Base-by-base conservation (phyloP, 441 rosid species). In the Geranium incanum region DNA sequence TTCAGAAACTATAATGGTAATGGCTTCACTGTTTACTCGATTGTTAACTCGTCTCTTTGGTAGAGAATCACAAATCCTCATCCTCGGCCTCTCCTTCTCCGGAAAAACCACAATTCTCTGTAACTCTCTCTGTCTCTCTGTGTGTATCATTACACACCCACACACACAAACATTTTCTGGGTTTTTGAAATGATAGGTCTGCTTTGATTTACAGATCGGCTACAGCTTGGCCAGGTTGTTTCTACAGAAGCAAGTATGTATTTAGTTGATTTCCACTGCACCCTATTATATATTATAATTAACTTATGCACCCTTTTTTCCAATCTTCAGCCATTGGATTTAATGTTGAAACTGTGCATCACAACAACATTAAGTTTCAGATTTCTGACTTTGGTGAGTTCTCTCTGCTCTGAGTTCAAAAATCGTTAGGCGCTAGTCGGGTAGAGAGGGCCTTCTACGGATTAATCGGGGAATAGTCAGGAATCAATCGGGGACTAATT, bases 291-390 rank as follows among this genome's bases (percentile, higher is more conserved):
- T 3, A 48, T 8, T 48, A 48, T 11, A 0, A 12, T 13, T 48
- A 1, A 48, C 12, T 13, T 48, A 11, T 2, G 57, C n/a, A 9
- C 71, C 64, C 4, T 59, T 16, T 72, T 63, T 39, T 65, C 6
- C 6, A 7, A 4, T 68, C 23, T 79, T 85, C 85, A 93, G 98
- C 98, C 15, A 90, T 93, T 83, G 98, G 98, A 71, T 93, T 93
- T 64, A 93, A 91, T 78, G 97, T 91, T 13, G 95, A 91, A 81
- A 91, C 96, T 0, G 92, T 91, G 68, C 91, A 88, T 81, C 87
- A 90, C 79, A 90, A 93, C 70, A 93, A 90, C 79, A 93, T 93
- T 83, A 93, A 89, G 72, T 93, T 93, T 72, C 98, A 93, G 78
- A 97, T 90, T 39, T 93, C 97, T 97, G 97, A 93, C 86, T 82